Evolutionary conservation across 345 rosid species (phyloP).

Genomic region (Tarenaya hassleriana): DNA sequence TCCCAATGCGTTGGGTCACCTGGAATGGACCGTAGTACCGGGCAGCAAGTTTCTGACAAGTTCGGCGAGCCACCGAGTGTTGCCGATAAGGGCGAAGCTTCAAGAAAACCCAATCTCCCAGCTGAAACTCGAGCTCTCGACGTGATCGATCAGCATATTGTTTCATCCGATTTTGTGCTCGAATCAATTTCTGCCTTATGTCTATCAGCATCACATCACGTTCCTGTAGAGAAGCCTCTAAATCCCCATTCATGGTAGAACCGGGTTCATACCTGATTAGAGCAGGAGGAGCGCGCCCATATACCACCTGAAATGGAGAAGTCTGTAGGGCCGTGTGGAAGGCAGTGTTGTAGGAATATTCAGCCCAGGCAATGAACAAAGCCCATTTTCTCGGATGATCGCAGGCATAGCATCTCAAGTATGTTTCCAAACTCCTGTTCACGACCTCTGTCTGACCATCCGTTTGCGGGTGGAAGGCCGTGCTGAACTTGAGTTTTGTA

Average conservation of each 20-base stretch:
- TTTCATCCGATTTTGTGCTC: no score
- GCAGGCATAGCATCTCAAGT: background rate
- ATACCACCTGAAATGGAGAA: background rate
- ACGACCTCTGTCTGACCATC: background rate
- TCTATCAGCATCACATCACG: background rate
- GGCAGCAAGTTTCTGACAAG: background rate
- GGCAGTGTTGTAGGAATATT: background rate
- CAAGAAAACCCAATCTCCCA: no score
- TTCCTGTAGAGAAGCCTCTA: background rate
- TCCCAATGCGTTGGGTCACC: background rate
- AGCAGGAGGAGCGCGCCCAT: background rate
- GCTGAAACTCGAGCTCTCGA: no score
- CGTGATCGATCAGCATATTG: no score
- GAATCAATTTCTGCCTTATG: background rate
- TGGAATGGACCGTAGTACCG: background rate
- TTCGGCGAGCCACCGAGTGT: background rate
- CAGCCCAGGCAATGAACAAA: background rate
- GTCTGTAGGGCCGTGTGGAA: background rate
- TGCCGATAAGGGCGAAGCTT: background rate
- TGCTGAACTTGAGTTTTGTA: background rate
- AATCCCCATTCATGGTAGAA: no score
- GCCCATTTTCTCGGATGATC: no score
- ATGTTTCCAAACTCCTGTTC: background rate
- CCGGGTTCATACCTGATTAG: background rate
- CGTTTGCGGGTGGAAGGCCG: background rate